phyloP scores from a whole-genome alignment of 371 early-diverging fungal genomes.

The Rhizomucor miehei region DNA sequence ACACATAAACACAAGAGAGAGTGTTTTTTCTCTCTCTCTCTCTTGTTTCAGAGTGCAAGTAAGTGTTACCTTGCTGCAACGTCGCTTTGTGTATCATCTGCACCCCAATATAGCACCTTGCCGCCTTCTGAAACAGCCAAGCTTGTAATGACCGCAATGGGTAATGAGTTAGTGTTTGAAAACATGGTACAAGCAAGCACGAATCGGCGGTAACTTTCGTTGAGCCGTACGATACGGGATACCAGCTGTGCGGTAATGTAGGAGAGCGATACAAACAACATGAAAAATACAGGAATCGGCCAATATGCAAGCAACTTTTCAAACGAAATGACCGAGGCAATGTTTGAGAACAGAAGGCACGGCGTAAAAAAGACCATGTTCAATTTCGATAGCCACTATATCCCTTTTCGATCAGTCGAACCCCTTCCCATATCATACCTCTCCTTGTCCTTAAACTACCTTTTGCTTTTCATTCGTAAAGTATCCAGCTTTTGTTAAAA shows the following conservation, averaged over 20 bases:
- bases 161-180: conserved; percentile 71
- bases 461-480: conserved; percentile 53
- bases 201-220: conserved; percentile 56
- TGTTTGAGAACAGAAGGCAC: conserved; percentile 72
- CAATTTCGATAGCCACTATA: conserved; percentile 65
- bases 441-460: conserved; percentile 36
- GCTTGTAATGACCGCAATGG: conserved; percentile 68
- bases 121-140: conserved; percentile 66
- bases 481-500: conserved; percentile 45
- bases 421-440: background rate
- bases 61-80: conserved; percentile 58
- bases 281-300: conserved; percentile 69
- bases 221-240: conserved; percentile 47
- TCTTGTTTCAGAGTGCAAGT: background rate
- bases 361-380: conserved; percentile 77
- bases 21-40: conserved; percentile 3
- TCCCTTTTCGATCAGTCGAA: background rate
- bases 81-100: conserved; percentile 56
- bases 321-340: conserved; percentile 62
- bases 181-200: conserved; percentile 68
- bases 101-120: conserved; percentile 54
- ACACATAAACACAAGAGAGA: background rate
- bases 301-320: conserved; percentile 62
- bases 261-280: conserved; percentile 40
- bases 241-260: conserved; percentile 30